Percentiles rank a stretch among this genome's conserved stretches.
These are phyloP conservation scores for Spergularia azorica DNA, from an alignment of 179 eudicot genomes.

Conservation along the genomic window DNA sequence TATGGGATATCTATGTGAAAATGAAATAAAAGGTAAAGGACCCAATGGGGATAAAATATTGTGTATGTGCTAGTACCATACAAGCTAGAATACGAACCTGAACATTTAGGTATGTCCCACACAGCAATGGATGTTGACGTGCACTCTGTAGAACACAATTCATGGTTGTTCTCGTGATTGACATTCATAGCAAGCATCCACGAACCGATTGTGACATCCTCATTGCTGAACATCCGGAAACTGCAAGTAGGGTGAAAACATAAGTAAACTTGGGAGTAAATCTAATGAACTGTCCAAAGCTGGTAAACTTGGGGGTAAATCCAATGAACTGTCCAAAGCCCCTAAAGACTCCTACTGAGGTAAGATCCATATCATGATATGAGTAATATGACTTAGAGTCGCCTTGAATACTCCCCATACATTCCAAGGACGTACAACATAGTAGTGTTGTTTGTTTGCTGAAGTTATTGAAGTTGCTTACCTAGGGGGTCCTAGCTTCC, in stretches of 20 bases:
- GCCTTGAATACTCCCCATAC: background rate
- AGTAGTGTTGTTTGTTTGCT: too few species aligned
- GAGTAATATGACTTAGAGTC: background rate
- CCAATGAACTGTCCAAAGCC: background rate
- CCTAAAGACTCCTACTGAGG: background rate
- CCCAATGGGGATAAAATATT: background rate
- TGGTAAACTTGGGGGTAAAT: too few species aligned
- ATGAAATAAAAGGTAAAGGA: background rate
- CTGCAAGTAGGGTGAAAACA: slow-evolving; percentile 40
- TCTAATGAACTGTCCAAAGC: background rate
- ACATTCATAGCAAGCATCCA: slow-evolving; percentile 99
- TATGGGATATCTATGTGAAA: background rate
- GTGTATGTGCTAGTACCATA: background rate
- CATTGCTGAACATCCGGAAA: slow-evolving; percentile 96
- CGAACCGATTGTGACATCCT: slow-evolving; percentile 93
- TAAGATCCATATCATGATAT: background rate
- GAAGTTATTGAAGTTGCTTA: too few species aligned
- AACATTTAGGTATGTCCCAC: slow-evolving; percentile 96
- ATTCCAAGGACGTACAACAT: too few species aligned
- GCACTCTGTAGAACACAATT: slow-evolving; percentile 68
- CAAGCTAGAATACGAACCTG: slow-evolving; percentile 54
- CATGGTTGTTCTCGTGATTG: slow-evolving; percentile 69
- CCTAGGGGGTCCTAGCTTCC: too few species aligned
- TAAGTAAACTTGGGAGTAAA: background rate
- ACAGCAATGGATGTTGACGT: slow-evolving; percentile 75